Conservation (phyloP, 495 filamentous ascomycete species). For the Penicillium crystallinum region DNA sequence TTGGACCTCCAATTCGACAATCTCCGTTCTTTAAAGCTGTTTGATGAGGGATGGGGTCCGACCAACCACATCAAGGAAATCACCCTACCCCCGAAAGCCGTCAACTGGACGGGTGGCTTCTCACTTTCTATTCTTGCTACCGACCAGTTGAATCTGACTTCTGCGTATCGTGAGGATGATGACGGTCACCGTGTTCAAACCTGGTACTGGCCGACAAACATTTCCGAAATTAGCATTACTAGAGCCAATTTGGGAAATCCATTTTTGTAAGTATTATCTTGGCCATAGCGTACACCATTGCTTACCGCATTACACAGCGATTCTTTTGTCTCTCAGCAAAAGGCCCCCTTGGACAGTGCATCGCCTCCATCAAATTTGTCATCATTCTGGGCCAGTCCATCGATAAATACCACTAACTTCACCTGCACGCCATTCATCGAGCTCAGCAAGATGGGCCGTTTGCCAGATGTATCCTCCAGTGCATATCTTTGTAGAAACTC, state of each 20-base stretch:
- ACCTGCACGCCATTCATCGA: not conserved
- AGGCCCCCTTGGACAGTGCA: not conserved
- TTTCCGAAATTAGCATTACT: not conserved
- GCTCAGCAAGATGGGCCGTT: not conserved
- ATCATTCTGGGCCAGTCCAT: not conserved
- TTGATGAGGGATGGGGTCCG: not conserved
- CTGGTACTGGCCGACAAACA: constrained; percentile 11
- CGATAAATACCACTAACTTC: not conserved
- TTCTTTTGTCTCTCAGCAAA: constrained; percentile 4
- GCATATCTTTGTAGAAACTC: not conserved
- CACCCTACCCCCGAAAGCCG: constrained; percentile 2
- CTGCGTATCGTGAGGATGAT: not conserved
- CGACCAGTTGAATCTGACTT: not conserved
- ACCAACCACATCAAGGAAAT: not conserved
- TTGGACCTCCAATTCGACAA: not conserved
- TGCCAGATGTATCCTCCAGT: not conserved
- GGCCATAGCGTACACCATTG: not conserved
- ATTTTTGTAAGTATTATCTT: constrained; percentile 1
- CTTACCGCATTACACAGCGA: constrained; percentile 1
- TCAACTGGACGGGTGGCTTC: constrained; percentile 5
- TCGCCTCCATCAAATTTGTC: not conserved
- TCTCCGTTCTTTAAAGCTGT: not conserved
- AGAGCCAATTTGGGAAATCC: not conserved
- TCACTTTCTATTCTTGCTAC: not conserved
- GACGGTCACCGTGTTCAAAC: not conserved